phyloP scores from a whole-genome alignment of 176 grass and related monocot genomes.

The Carex parvula region DNA sequence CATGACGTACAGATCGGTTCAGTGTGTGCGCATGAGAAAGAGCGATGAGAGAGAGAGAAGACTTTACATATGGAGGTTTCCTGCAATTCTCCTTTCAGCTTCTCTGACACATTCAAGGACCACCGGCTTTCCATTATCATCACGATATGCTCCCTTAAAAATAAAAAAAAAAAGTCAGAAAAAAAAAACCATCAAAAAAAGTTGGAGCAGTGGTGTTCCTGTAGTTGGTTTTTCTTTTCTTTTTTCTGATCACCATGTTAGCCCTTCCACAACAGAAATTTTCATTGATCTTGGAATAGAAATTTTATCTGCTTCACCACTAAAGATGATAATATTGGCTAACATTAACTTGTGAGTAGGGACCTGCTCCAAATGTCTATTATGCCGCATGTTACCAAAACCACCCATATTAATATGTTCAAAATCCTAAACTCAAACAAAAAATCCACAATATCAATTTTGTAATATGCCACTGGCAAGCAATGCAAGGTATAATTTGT shows the following conservation, averaged over 20 bases:
- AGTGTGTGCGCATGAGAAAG: not conserved
- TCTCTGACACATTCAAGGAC: constrained; percentile 88
- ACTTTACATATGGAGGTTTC: constrained; percentile 80
- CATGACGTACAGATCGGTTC: not conserved
- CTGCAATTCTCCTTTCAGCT: constrained; percentile 76
- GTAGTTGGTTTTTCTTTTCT: not conserved
- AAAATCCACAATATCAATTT: not conserved
- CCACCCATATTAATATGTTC: not conserved
- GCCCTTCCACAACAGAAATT: not conserved
- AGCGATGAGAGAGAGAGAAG: not conserved
- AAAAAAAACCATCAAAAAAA: not conserved
- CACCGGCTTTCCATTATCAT: constrained; percentile 77
- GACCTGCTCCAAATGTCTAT: not conserved
- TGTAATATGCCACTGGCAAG: not conserved
- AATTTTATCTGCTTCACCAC: not conserved
- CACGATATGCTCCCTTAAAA: constrained; percentile 86
- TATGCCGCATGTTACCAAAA: not conserved
- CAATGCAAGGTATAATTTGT: not conserved
- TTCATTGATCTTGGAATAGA: not conserved
- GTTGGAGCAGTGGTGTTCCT: not conserved
- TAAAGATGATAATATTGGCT: not conserved
- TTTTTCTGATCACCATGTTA: not conserved
- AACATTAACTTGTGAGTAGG: not conserved
- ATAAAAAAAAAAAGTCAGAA: not conserved
- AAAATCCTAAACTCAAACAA: not conserved